Evolutionary conservation across 2,329 filamentous ascomycete species (phyloP).

Genomic region (Xylariomycetidae sp.): DNA sequence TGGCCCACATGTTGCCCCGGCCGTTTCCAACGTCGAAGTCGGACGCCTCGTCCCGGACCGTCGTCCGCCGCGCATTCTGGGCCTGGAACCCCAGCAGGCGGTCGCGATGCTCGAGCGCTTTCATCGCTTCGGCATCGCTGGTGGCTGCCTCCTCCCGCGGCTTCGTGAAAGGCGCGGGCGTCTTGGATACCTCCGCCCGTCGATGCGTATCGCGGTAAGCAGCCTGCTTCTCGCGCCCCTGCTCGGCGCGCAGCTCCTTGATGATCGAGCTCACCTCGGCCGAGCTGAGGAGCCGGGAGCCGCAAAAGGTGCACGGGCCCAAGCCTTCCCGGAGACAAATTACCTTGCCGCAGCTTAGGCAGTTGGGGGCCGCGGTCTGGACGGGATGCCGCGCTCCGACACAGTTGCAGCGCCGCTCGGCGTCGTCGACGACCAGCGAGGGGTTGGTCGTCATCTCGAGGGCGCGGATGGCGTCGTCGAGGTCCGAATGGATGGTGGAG

Average conservation of each 20-base stretch:
- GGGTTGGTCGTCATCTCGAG: constrained; percentile 93
- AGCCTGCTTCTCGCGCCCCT: constrained; percentile 81
- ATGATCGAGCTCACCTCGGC: constrained; percentile 83
- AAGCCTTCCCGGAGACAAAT: constrained; percentile 92
- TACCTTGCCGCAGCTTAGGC: constrained; percentile 87
- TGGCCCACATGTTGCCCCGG: constrained; percentile 75
- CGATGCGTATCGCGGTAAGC: constrained; percentile 69
- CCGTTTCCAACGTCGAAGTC: constrained; percentile 52
- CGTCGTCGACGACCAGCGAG: constrained; percentile 51
- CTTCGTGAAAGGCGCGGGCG: constrained; percentile 55
- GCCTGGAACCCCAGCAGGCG: constrained; percentile 77
- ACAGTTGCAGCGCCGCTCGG: constrained; percentile 73
- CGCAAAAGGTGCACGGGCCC: constrained; percentile 90
- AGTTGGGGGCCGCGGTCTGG: constrained; percentile 89
- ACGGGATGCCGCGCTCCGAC: constrained; percentile 84
- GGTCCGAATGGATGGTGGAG: constrained; percentile 65
- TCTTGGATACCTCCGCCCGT: constrained; percentile 59
- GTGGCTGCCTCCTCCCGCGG: constrained; percentile 33
- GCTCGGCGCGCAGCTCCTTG: constrained; percentile 74
- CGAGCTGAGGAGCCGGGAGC: constrained; percentile 63
- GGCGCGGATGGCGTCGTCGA: constrained; percentile 77
- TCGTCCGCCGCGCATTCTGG: constrained; percentile 79
- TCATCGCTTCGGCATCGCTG: constrained; percentile 54
- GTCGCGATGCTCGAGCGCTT: constrained; percentile 75
- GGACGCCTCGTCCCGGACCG: constrained; percentile 77